These are phyloP conservation scores for Venturia pyrina DNA, from an alignment of 2,329 filamentous ascomycete species.

Conservation along the genomic window DNA sequence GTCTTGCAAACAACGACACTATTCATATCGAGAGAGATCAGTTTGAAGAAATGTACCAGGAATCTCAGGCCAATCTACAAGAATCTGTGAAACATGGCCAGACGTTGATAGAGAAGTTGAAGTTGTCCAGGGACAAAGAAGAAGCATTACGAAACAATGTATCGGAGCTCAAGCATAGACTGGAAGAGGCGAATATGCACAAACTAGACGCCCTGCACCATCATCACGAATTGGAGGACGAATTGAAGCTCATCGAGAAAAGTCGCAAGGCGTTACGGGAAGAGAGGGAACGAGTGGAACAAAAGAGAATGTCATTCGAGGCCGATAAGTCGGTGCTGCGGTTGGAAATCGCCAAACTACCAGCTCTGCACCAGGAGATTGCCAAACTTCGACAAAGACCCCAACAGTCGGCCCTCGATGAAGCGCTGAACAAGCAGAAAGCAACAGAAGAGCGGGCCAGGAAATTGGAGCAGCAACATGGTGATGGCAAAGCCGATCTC, in stretches of 20 bases:
- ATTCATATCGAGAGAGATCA: constrained; percentile 10
- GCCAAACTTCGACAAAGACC: not conserved
- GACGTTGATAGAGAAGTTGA: constrained; percentile 7
- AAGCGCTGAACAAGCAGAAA: not conserved
- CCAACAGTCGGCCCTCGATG: constrained; percentile 4
- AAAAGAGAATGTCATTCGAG: not conserved
- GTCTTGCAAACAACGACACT: constrained; percentile 8
- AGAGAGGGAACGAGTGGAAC: not conserved
- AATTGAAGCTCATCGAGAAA: constrained; percentile 16
- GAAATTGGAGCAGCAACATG: not conserved
- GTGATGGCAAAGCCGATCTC: constrained; percentile 2
- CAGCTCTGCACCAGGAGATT: not conserved
- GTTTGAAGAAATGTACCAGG: not conserved
- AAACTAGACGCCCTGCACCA: constrained; percentile 29
- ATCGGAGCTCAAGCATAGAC: not conserved
- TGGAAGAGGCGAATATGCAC: constrained; percentile 23
- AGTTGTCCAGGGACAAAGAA: constrained; percentile 7
- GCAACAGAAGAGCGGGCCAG: constrained; percentile 1
- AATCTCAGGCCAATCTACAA: not conserved
- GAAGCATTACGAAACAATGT: constrained; percentile 7
- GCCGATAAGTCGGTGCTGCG: not conserved
- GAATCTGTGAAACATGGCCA: not conserved
- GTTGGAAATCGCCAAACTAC: not conserved
- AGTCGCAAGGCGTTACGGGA: not conserved
- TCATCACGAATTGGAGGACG: constrained; percentile 24